A percentile compares a stretch with the other conserved stretches of the same genome.
Evolutionary conservation across 2,329 filamentous ascomycete species (phyloP).

Genomic region (Grosmannia clavigera): DNA sequence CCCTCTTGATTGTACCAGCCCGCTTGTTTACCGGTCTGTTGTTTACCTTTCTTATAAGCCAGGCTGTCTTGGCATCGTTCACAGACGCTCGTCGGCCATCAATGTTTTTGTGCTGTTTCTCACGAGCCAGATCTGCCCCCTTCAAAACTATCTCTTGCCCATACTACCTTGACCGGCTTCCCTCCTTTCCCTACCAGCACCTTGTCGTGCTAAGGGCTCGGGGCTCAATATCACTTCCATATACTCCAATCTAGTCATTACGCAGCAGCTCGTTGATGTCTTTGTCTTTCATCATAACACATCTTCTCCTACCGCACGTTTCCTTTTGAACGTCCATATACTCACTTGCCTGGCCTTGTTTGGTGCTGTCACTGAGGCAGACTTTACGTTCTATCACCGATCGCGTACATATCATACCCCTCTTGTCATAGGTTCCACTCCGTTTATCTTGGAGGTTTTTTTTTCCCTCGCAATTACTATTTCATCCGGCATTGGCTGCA

Average conservation of each 20-base stretch:
- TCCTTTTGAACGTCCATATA: too few relatives aligned
- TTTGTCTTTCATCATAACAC: not conserved
- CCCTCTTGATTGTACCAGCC: conserved; percentile 4
- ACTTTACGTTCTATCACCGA: not conserved
- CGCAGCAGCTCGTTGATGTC: not conserved
- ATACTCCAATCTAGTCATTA: not conserved
- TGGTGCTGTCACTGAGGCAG: not conserved
- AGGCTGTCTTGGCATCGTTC: not conserved
- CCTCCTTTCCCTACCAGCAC: not conserved
- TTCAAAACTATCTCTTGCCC: not conserved
- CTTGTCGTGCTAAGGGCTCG: not conserved
- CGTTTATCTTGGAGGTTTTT: too few relatives aligned
- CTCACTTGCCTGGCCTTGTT: not conserved
- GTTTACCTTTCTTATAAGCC: not conserved
- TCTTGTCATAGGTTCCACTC: too few relatives aligned
- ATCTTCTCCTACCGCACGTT: not conserved
- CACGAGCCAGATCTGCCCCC: not conserved
- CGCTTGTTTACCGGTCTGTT: conserved; percentile 7
- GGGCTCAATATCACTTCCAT: not conserved
- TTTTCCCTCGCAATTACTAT: too few relatives aligned
- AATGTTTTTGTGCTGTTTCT: not conserved
- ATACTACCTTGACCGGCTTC: not conserved
- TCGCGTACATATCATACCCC: too few relatives aligned
- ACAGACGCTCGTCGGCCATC: not conserved
- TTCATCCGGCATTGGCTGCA: too few relatives aligned